A percentile compares a stretch with the other conserved stretches of the same genome.
Conservation (phyloP, 2,329 filamentous ascomycete genomes). For the Sphaerostilbella broomeana region DNA sequence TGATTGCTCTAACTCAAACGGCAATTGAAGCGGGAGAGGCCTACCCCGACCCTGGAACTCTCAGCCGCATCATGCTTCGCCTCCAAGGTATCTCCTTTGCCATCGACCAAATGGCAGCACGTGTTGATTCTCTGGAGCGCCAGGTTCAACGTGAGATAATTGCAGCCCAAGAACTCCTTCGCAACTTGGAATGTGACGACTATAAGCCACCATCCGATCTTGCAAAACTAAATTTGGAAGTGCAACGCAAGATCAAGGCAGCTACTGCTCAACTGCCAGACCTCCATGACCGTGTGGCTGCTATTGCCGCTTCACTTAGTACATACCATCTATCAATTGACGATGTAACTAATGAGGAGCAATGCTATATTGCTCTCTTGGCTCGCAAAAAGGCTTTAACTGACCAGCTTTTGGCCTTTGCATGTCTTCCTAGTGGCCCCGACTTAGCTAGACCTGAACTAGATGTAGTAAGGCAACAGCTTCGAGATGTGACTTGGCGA, state of each 20-base stretch:
- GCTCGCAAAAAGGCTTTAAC: slow-evolving; percentile 49
- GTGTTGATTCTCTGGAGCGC: slow-evolving; percentile 49
- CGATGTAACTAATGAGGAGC: slow-evolving; percentile 52
- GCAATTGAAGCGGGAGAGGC: slow-evolving; percentile 45
- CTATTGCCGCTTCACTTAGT: slow-evolving; percentile 29
- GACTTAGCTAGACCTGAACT: slow-evolving; percentile 64
- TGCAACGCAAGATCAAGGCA: slow-evolving; percentile 64
- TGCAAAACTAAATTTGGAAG: slow-evolving; percentile 65
- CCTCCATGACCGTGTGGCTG: slow-evolving; percentile 42
- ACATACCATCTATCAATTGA: slow-evolving; percentile 46
- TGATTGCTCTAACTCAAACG: slow-evolving; percentile 52
- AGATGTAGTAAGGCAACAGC: slow-evolving; percentile 56
- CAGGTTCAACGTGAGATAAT: slow-evolving; percentile 48
- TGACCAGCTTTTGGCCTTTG: slow-evolving; percentile 58
- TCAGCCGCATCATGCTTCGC: slow-evolving; percentile 48
- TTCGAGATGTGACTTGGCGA: slow-evolving; percentile 54
- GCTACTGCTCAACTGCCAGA: slow-evolving; percentile 61
- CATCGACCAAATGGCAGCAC: slow-evolving; percentile 48
- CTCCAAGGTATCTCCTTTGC: slow-evolving; percentile 49
- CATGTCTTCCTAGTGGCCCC: slow-evolving; percentile 64
- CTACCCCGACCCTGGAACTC: slow-evolving; percentile 39
- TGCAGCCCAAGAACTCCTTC: slow-evolving; percentile 32
- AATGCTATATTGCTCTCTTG: slow-evolving; percentile 51
- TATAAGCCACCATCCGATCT: slow-evolving; percentile 54
- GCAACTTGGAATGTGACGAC: slow-evolving; percentile 35